phyloP scores from a whole-genome alignment of 495 filamentous ascomycete genomes.

The Aspergillus heteromorphus region DNA sequence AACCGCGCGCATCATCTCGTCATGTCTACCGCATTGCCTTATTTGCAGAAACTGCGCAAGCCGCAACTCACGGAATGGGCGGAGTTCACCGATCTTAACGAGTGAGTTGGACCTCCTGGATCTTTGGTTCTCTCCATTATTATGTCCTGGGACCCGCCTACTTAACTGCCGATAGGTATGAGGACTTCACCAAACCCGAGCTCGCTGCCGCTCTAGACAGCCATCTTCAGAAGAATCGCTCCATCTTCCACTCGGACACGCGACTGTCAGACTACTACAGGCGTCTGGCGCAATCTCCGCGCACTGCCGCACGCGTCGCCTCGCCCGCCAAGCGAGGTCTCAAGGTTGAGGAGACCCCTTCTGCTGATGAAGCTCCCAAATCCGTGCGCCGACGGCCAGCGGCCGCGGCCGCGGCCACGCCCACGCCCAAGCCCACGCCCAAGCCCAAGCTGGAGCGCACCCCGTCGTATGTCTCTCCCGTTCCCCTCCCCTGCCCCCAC shows the following conservation, averaged over 20 bases:
- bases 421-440: too few species aligned
- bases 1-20: slow-evolving; percentile 21
- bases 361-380: slow-evolving; percentile 28
- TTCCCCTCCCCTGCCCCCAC: neutral
- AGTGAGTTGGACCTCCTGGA: slow-evolving; percentile 50
- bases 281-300: slow-evolving; percentile 48
- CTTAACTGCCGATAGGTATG: slow-evolving; percentile 48
- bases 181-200: slow-evolving; percentile 72
- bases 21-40: slow-evolving; percentile 58
- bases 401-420: too few species aligned
- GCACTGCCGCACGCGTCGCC: slow-evolving; percentile 52
- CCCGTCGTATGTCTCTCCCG: slow-evolving; percentile 32
- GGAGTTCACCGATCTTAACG: slow-evolving; percentile 62
- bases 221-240: slow-evolving; percentile 60
- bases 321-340: slow-evolving; percentile 76
- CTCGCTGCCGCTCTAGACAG: slow-evolving; percentile 72
- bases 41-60: slow-evolving; percentile 82
- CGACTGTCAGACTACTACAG: slow-evolving; percentile 72
- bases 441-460: slow-evolving; percentile 40
- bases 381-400: slow-evolving; percentile 25
- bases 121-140: too few species aligned
- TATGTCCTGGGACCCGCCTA: neutral
- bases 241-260: slow-evolving; percentile 55
- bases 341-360: slow-evolving; percentile 22
- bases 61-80: slow-evolving; percentile 71